A percentile compares a stretch with the other conserved stretches of the same genome.
Evolutionary conservation across 768 basidiomycete genomes (phyloP).

Genomic region (Agaricus subrufescens): DNA sequence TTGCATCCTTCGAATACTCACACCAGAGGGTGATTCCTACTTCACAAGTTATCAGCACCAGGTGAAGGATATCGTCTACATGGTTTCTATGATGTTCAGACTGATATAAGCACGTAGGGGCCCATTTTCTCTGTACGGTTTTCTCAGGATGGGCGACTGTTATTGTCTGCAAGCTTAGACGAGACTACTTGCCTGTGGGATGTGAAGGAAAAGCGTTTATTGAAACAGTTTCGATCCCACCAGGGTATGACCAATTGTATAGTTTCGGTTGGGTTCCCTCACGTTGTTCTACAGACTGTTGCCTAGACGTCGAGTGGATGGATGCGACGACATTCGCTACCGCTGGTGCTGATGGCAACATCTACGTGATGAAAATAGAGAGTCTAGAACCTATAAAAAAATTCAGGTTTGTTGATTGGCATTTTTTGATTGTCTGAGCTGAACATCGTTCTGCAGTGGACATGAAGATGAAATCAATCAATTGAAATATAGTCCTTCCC

Average conservation of each 20-base stretch:
- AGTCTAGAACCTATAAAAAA: constrained; percentile 51
- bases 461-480: constrained; percentile 78
- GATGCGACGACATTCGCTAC: constrained; percentile 66
- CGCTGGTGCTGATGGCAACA: constrained; percentile 63
- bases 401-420: constrained; percentile 44
- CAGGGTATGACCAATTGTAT: constrained; percentile 38
- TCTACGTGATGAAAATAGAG: constrained; percentile 58
- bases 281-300: constrained; percentile 47
- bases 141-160: constrained; percentile 67
- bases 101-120: constrained; percentile 44
- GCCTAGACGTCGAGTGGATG: constrained; percentile 80
- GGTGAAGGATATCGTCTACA: constrained; percentile 34
- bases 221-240: constrained; percentile 63
- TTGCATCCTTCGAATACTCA: constrained; percentile 62
- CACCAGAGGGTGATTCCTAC: constrained; percentile 55
- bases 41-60: constrained; percentile 60
- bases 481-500: constrained; percentile 61
- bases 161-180: constrained; percentile 75
- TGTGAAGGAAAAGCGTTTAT: constrained; percentile 52
- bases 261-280: constrained; percentile 2
- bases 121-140: constrained; percentile 79
- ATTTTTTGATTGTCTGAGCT: background rate
- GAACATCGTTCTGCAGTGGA: constrained; percentile 39
- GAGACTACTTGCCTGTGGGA: constrained; percentile 79
- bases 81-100: constrained; percentile 15